phyloP scores from a whole-genome alignment of 768 basidiomycete genomes.

The Tulasnella sp. region DNA sequence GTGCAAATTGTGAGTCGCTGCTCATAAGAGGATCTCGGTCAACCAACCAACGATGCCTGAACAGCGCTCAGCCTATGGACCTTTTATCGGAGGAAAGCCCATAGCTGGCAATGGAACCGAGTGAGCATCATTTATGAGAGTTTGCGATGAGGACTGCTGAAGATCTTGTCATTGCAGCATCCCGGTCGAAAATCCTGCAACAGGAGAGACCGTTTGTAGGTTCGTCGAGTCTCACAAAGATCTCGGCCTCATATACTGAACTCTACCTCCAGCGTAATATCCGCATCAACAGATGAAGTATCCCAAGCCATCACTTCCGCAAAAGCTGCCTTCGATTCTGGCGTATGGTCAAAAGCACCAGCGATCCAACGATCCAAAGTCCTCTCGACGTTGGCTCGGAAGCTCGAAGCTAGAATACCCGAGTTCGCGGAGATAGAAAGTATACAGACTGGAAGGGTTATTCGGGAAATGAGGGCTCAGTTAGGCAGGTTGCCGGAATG shows the following conservation, averaged over 20 bases:
- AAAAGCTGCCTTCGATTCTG: constrained; percentile 53
- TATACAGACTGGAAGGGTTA: constrained; percentile 68
- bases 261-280: constrained; percentile 34
- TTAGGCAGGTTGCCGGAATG: constrained; percentile 73
- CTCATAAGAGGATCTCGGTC: background rate
- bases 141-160: background rate
- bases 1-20: background rate
- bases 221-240: background rate
- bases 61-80: constrained; percentile 9
- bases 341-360: constrained; percentile 62
- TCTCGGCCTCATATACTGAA: background rate
- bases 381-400: constrained; percentile 54
- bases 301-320: constrained; percentile 46
- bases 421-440: constrained; percentile 60
- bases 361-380: constrained; percentile 53
- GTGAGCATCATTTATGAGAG: background rate
- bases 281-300: constrained; percentile 48
- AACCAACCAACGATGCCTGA: background rate
- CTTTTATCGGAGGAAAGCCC: constrained; percentile 15
- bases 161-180: constrained; percentile 34
- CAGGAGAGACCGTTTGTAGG: constrained; percentile 41
- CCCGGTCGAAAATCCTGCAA: constrained; percentile 59
- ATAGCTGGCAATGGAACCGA: background rate
- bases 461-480: constrained; percentile 77
- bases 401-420: constrained; percentile 49